These are phyloP conservation scores for Mycena vitilis DNA, from an alignment of 768 basidiomycete species.

Conservation along the genomic window DNA sequence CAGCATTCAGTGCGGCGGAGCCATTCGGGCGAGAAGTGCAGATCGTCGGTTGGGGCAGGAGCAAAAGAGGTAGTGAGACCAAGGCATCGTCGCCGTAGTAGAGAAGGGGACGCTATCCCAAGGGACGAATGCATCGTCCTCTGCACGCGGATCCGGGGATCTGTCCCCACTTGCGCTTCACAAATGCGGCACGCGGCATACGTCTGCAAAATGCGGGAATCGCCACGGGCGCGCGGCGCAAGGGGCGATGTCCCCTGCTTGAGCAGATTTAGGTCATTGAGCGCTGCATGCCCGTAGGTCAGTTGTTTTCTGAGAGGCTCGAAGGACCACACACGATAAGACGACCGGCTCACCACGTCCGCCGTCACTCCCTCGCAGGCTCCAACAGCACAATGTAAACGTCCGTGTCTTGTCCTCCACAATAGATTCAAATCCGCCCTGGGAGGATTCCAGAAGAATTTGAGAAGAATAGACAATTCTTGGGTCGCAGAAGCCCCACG, in stretches of 20 bases:
- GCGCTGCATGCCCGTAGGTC: slow-evolving; percentile 57
- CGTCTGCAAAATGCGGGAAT: slow-evolving; percentile 88
- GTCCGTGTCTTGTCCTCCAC: too few species aligned
- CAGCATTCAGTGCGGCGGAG: slow-evolving; percentile 87
- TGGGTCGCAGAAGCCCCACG: too few species aligned
- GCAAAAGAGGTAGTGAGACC: slow-evolving; percentile 39
- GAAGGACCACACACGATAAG: too few species aligned
- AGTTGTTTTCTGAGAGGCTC: slow-evolving; percentile 1
- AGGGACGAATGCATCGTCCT: slow-evolving; percentile 83
- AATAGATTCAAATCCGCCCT: too few species aligned
- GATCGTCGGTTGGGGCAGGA: slow-evolving; percentile 36
- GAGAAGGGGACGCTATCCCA: slow-evolving; percentile 79
- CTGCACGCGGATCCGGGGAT: slow-evolving; percentile 85
- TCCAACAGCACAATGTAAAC: too few species aligned
- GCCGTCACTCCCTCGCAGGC: too few species aligned
- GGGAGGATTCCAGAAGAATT: too few species aligned
- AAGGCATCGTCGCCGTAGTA: slow-evolving; percentile 23
- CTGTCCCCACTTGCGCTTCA: slow-evolving; percentile 89
- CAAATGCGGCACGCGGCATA: too few species aligned
- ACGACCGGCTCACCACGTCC: too few species aligned
- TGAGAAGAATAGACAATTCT: too few species aligned
- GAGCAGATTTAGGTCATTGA: slow-evolving; percentile 91
- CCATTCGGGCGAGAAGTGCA: slow-evolving; percentile 78
- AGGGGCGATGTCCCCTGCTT: slow-evolving; percentile 89
- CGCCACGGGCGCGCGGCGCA: slow-evolving; percentile 85